phyloP scores from a whole-genome alignment of 2,329 filamentous ascomycete species.

The Cephalotrichum gorgonifer region DNA sequence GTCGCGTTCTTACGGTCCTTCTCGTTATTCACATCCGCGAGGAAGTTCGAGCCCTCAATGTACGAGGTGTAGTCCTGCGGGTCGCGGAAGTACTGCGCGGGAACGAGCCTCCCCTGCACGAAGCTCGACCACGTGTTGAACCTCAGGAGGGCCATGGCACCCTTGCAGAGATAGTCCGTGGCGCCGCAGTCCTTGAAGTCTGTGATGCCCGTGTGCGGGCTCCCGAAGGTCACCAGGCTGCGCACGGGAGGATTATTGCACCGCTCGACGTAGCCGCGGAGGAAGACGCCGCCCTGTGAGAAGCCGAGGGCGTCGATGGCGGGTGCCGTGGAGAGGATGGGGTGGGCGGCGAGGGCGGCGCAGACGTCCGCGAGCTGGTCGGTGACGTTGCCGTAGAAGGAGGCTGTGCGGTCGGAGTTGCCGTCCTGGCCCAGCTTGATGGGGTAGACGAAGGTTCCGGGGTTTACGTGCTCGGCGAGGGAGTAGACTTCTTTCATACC shows the following conservation, averaged over 20 bases:
- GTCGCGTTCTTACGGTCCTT: slow-evolving; percentile 58
- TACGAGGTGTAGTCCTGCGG: slow-evolving; percentile 59
- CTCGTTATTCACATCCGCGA: slow-evolving; percentile 97
- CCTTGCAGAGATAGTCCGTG: slow-evolving; percentile 71
- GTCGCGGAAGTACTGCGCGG: slow-evolving; percentile 89
- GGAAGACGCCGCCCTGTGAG: slow-evolving; percentile 90
- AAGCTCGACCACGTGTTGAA: slow-evolving; percentile 71
- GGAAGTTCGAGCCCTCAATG: slow-evolving; percentile 71
- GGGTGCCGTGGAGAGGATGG: slow-evolving; percentile 70
- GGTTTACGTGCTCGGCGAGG: slow-evolving; percentile 64
- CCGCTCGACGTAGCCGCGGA: slow-evolving; percentile 81
- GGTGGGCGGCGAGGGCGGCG: slow-evolving; percentile 61
- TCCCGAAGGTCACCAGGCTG: slow-evolving; percentile 79
- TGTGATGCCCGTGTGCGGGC: slow-evolving; percentile 85
- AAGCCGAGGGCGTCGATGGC: slow-evolving; percentile 89
- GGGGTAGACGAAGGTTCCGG: slow-evolving; percentile 75
- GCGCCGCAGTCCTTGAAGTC: slow-evolving; percentile 65
- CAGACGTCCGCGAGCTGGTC: slow-evolving; percentile 70
- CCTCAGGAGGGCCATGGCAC: slow-evolving; percentile 66
- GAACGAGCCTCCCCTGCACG: slow-evolving; percentile 73
- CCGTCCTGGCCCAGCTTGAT: slow-evolving; percentile 60
- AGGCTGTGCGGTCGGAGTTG: slow-evolving; percentile 63
- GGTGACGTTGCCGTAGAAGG: slow-evolving; percentile 85
- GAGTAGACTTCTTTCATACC: slow-evolving; percentile 61
- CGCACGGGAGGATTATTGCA: slow-evolving; percentile 69